These are phyloP conservation scores for Auriscalpium microsporum DNA, from an alignment of 768 basidiomycete genomes.

Conservation along the genomic window DNA sequence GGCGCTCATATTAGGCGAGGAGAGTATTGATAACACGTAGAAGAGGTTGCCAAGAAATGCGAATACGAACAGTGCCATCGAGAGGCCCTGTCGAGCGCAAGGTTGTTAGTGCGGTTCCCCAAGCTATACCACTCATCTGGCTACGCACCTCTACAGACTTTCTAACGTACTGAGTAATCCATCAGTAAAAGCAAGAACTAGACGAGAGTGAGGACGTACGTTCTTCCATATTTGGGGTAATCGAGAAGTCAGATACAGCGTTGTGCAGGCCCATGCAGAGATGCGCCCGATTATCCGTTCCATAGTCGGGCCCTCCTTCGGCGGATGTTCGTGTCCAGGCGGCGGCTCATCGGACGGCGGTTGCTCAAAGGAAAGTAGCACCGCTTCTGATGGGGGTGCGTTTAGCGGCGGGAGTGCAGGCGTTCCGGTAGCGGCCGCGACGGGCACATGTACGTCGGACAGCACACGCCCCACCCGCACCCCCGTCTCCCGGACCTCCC, in stretches of 20 bases:
- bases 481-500: slow-evolving; percentile 21
- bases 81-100: slow-evolving; percentile 56
- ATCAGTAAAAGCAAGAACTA: background rate
- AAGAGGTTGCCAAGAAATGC: slow-evolving; percentile 92
- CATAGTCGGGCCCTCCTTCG: slow-evolving; percentile 21
- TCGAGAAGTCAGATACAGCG: slow-evolving; percentile 85
- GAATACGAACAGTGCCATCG: slow-evolving; percentile 86
- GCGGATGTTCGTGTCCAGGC: slow-evolving; percentile 5
- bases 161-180: slow-evolving; percentile 53
- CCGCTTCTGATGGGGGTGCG: background rate
- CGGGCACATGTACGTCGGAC: slow-evolving; percentile 9
- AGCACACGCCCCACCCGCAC: slow-evolving; percentile 43
- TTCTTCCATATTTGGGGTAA: slow-evolving; percentile 99
- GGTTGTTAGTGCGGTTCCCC: background rate
- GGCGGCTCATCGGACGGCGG: background rate
- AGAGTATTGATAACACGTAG: slow-evolving; percentile 86
- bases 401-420: background rate
- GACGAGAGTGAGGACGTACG: slow-evolving; percentile 41
- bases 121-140: background rate
- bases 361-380: slow-evolving; percentile 5
- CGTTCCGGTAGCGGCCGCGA: background rate
- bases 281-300: slow-evolving; percentile 80
- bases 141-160: slow-evolving; percentile 78
- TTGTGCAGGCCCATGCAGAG: slow-evolving; percentile 92
- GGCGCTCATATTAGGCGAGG: slow-evolving; percentile 53